Conservation (phyloP, 2,329 filamentous ascomycete species). For the Ramularia collo-cygni region DNA sequence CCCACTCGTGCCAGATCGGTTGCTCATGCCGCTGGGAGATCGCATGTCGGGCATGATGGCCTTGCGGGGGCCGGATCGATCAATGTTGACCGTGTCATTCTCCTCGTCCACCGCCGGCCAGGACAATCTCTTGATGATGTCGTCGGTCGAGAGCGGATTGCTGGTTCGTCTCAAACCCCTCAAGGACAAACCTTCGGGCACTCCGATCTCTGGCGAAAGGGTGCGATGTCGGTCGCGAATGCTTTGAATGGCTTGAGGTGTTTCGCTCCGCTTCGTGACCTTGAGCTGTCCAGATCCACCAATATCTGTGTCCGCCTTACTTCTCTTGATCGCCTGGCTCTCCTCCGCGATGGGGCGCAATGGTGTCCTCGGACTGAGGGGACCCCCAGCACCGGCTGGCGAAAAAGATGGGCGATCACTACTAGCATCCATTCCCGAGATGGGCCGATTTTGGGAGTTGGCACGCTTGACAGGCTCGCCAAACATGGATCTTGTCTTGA, state of each 20-base stretch:
- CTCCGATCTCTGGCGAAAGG: constrained; percentile 12
- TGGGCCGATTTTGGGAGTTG: too few species aligned
- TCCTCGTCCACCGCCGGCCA: constrained; percentile 41
- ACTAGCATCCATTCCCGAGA: constrained; percentile 1
- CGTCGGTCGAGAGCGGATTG: constrained; percentile 29
- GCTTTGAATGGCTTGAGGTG: constrained; percentile 34
- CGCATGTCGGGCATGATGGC: constrained; percentile 26
- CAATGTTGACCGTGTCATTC: constrained; percentile 37
- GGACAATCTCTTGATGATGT: constrained; percentile 29
- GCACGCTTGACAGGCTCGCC: too few species aligned
- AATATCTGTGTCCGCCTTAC: constrained; percentile 36
- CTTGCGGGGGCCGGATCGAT: constrained; percentile 31
- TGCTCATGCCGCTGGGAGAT: constrained; percentile 39
- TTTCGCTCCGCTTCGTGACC: constrained; percentile 34
- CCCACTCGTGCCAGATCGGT: constrained; percentile 37
- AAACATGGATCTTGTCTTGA: constrained; percentile 13
- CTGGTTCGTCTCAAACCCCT: constrained; percentile 12
- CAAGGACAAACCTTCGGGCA: constrained; percentile 7
- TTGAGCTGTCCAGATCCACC: constrained; percentile 40
- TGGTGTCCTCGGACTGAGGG: constrained; percentile 22
- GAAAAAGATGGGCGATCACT: constrained; percentile 13
- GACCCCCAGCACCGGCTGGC: not conserved
- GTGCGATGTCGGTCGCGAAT: constrained; percentile 26
- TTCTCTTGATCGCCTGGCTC: constrained; percentile 31
- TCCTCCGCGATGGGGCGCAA: constrained; percentile 43